Conservation (phyloP, 2,329 filamentous ascomycete genomes). For the Sporothrix pallida region DNA sequence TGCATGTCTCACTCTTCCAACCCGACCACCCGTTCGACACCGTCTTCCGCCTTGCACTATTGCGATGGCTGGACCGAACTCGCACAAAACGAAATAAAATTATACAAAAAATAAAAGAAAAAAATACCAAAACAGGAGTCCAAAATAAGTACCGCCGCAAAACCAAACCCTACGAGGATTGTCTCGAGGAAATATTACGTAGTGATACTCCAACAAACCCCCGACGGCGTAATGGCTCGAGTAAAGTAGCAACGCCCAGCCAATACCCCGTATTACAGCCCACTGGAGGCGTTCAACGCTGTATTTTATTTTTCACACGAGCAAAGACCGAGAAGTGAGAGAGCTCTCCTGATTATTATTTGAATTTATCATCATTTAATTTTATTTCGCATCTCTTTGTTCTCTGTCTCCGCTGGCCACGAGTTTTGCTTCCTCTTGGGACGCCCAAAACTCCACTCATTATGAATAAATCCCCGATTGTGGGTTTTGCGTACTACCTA, state of each 20-base stretch:
- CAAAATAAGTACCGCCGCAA: too few relatives aligned
- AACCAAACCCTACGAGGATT: too few relatives aligned
- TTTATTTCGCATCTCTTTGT: neutral
- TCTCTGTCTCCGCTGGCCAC: conserved; percentile 11
- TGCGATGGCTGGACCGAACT: neutral
- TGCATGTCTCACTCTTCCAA: neutral
- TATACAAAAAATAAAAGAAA: too few relatives aligned
- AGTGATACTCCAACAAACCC: neutral
- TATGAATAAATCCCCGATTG: neutral
- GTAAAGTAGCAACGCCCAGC: too few relatives aligned
- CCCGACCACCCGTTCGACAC: neutral
- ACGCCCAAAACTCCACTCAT: neutral
- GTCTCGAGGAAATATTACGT: too few relatives aligned
- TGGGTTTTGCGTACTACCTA: neutral
- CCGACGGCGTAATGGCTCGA: neutral
- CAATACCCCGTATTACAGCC: too few relatives aligned
- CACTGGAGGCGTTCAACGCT: too few relatives aligned
- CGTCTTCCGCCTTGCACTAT: neutral
- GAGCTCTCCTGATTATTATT: too few relatives aligned
- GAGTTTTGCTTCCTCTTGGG: neutral
- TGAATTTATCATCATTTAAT: too few relatives aligned
- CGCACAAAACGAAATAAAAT: neutral
- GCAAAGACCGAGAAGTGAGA: too few relatives aligned
- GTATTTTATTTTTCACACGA: too few relatives aligned
- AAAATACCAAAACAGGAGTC: too few relatives aligned